Base-by-base conservation (phyloP, 257 asterid species). In the Ilex aquifolium region DNA sequence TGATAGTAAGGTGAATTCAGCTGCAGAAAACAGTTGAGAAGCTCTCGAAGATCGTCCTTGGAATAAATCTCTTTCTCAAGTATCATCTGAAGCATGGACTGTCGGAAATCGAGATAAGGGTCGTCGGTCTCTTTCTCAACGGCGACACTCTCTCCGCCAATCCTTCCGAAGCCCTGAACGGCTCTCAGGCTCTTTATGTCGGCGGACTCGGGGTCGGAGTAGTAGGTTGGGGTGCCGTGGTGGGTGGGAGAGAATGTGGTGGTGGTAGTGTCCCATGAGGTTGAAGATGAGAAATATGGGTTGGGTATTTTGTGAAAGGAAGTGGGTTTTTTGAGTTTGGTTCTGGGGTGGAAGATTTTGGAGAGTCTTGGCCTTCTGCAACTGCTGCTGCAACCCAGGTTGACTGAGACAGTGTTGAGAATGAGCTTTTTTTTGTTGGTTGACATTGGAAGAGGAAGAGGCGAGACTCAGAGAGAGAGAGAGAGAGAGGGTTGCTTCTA, bases 81-180 rank as follows among this genome's bases (percentile, higher is more conserved):
- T 11, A 88, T 88, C 98, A 91, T 91, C 78, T 91, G 96, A 65
- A 91, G 80, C 98, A 91, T 91, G 15, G 98, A 91, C 40, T 83
- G 90, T 17, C 91, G 90, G 74, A 91, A 91, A 17, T 91, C 98
- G 1, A 80, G 76, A 29, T 91, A 91, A 0, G 95, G 96, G 67
- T 91, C 96, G 61, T 88, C 91, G 56, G 97, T 86, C 1, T 88
- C 94, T n/a, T 88, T 85, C 84, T 85, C 95, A 63, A 87, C 96
- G 30, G 95, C 95, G 50, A 87, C 82, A 56, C 95, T 90, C 69
- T 74, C 76, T 8, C 88, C 82, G 32, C 85, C 87, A 32, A 86
- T 76, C 49, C 78, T 76, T 2, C 94, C 95, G 57, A 83, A 85
- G 2, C 92, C 92, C 65, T 82, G 86, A 2, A 90, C 92, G 0